Base-by-base conservation (phyloP, 225 moss, liverwort and hornwort genomes). In the Straminergon stramineum region DNA sequence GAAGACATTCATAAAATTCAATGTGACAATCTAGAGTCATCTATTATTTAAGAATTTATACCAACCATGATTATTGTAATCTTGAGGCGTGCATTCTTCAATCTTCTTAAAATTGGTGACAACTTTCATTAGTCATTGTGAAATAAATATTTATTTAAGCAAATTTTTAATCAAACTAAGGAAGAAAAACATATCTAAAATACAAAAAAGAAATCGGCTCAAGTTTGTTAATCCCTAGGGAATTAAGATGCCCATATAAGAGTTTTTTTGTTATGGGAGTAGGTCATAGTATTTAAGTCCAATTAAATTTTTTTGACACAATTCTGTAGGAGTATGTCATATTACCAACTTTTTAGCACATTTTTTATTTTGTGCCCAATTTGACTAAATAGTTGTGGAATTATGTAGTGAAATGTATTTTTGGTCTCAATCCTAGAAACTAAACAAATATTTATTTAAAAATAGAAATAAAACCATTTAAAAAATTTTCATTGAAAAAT, bases 201-300 rank as follows among this genome's bases (percentile, higher is more conserved):
- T 12, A 37, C 1, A 5, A 3, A 63, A 63, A 18, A 34, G 1
- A 66, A 65, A 65, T n/a, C 7, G 13, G 13, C 12, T 39, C 4
- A 23, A 23, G 8, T n/a, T 70, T 39, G 7, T 70, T 37, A 37
- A 37, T 1, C 37, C 2, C 1, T 23, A 0, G 13, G 7, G 4
- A 15, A 39, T 8, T 43, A 27, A 9, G 24, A 23, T 0, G 5
- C 37, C 6, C 0, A 21, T 23, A 39, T 39, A 14, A 2, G 39
- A 69, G 5, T 7, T 69, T 69, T 39, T 2, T 23, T 0, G 23
- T 69, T 37, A n/a, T n/a, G 1, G 0, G 0, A 23, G 13, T 0
- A 69, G 0, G 20, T 22, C 2, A 12, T 37, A 37, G 6, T 37
- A 20, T 45, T 45, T 45, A 21, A 68, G 12, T 37, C 21, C 0